phyloP scores from a whole-genome alignment of 768 basidiomycete genomes.

The Fistulinella prunicolor region DNA sequence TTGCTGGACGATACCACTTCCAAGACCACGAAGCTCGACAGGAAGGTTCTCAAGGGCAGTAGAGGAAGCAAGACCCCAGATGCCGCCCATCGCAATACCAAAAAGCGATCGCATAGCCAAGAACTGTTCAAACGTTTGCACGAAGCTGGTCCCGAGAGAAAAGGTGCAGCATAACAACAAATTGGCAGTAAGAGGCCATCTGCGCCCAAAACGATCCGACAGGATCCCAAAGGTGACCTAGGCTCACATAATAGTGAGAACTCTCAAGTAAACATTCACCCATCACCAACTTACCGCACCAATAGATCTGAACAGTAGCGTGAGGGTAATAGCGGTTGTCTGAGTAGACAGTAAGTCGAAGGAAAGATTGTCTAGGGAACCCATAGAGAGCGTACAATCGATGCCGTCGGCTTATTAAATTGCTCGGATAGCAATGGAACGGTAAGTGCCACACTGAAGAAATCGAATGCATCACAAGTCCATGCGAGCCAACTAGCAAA shows the following conservation, averaged over 20 bases:
- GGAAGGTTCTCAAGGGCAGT: slow-evolving; percentile 90
- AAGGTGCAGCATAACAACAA: slow-evolving; percentile 67
- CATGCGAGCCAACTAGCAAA: slow-evolving; percentile 73
- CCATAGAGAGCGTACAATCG: slow-evolving; percentile 36
- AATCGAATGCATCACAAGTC: slow-evolving; percentile 86
- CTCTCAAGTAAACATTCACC: background rate
- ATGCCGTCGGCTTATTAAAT: slow-evolving; percentile 45
- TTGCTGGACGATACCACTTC: slow-evolving; percentile 83
- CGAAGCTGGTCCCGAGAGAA: slow-evolving; percentile 80
- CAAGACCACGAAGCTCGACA: slow-evolving; percentile 83
- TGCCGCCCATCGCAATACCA: slow-evolving; percentile 84
- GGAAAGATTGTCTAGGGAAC: background rate
- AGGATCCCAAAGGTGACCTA: slow-evolving; percentile 74
- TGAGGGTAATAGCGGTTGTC: slow-evolving; percentile 88
- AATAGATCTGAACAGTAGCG: slow-evolving; percentile 81
- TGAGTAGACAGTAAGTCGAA: slow-evolving; percentile 15
- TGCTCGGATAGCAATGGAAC: slow-evolving; percentile 46
- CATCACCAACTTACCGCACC: slow-evolving; percentile 52
- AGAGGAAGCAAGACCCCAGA: slow-evolving; percentile 84
- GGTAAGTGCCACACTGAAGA: slow-evolving; percentile 72
- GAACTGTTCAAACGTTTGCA: slow-evolving; percentile 72
- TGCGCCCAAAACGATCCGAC: slow-evolving; percentile 87
- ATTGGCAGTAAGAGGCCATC: slow-evolving; percentile 87
- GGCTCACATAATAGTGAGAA: background rate
- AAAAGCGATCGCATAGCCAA: slow-evolving; percentile 79